phyloP scores from a whole-genome alignment of 805 yeast species.

The Lipomyces orientalis region DNA sequence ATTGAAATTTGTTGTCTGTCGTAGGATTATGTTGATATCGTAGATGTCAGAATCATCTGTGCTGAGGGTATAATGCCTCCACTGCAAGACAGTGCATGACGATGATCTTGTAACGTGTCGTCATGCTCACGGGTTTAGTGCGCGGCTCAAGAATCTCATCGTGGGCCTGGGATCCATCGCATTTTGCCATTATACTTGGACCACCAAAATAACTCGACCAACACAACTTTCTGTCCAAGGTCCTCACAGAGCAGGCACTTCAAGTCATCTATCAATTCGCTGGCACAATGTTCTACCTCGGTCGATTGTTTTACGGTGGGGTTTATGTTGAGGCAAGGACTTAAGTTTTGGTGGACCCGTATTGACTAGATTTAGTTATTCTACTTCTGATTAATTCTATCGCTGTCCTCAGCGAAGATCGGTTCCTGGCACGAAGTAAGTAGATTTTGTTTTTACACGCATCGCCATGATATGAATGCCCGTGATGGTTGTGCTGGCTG shows the following conservation, averaged over 20 bases:
- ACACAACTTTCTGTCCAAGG: neutral
- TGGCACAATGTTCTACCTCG: conserved; percentile 47
- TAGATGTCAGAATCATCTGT: neutral
- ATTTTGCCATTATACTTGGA: neutral
- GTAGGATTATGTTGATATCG: neutral
- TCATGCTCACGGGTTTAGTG: neutral
- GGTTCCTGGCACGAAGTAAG: conserved; percentile 71
- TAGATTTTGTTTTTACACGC: conserved; percentile 9
- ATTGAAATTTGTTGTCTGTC: neutral
- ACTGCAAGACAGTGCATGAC: too few species aligned
- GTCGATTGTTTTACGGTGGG: conserved; percentile 46
- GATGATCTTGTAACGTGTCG: neutral
- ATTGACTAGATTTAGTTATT: conserved; percentile 37
- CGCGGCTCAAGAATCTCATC: neutral
- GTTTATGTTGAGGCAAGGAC: neutral
- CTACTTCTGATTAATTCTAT: conserved; percentile 69
- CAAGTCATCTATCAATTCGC: neutral
- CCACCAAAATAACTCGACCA: neutral
- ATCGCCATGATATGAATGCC: neutral
- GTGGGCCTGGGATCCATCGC: neutral
- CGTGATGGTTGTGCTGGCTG: neutral
- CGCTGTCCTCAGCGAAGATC: conserved; percentile 79
- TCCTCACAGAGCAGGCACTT: neutral
- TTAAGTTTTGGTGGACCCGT: neutral
- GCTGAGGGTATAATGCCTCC: too few species aligned